Percentiles rank a stretch among this genome's conserved stretches.
These are phyloP conservation scores for Trichophyton equinum DNA, from an alignment of 2,329 filamentous ascomycete species.

Conservation along the genomic window DNA sequence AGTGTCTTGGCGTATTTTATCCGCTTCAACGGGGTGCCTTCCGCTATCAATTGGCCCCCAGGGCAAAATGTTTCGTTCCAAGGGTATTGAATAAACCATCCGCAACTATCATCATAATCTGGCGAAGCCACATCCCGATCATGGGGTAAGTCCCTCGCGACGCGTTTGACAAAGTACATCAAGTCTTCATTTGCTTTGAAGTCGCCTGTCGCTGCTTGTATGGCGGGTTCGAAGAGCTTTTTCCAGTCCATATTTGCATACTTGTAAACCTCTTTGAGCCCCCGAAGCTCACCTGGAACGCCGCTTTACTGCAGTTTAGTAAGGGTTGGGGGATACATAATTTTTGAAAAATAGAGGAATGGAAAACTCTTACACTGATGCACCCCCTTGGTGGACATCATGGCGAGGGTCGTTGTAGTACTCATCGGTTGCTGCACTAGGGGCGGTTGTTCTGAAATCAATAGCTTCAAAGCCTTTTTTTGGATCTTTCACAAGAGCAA, in stretches of 20 bases:
- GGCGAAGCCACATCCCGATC: not conserved
- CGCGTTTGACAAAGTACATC: conserved; percentile 55
- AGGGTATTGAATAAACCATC: conserved; percentile 25
- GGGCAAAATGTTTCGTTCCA: conserved; percentile 87
- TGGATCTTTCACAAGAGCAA: conserved; percentile 56
- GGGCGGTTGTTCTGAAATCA: conserved; percentile 81
- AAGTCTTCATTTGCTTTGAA: conserved; percentile 54
- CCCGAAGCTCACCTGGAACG: conserved; percentile 52
- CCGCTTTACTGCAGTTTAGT: conserved; percentile 29
- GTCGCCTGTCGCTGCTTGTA: conserved; percentile 47
- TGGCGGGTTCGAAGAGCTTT: conserved; percentile 58
- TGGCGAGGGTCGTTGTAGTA: not conserved
- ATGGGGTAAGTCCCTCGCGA: conserved; percentile 40
- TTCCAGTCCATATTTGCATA: conserved; percentile 48
- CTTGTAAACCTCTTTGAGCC: conserved; percentile 63
- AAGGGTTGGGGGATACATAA: conserved; percentile 14
- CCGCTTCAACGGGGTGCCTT: conserved; percentile 68
- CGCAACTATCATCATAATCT: not conserved
- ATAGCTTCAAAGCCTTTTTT: conserved; percentile 72
- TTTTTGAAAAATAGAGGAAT: conserved; percentile 46
- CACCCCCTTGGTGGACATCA: not conserved
- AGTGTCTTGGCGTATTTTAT: conserved; percentile 69
- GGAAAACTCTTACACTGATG: not conserved
- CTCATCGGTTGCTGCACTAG: conserved; percentile 22
- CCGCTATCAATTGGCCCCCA: conserved; percentile 55